Evolutionary conservation across 495 filamentous ascomycete genomes (phyloP), one percentile per base, ranked within the genome.

Genomic region (Tetracladium setigerum): DNA sequence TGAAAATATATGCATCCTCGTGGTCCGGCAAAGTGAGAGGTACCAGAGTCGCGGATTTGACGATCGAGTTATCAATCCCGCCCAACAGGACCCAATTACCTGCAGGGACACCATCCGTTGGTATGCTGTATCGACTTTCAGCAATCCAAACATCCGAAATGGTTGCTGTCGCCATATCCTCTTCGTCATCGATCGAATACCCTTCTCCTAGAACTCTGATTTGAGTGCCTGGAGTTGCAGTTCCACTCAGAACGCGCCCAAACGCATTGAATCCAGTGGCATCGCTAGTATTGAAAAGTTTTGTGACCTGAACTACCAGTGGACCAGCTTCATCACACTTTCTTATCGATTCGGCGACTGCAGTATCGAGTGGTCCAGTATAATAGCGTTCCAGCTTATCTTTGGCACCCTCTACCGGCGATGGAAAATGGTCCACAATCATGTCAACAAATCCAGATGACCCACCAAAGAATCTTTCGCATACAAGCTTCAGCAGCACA

Each of bases 11-110:
- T 2, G 89, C 87, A 44, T 95, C 92, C 62, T 95, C 89, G 37
- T 91, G 74, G 47, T 94, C 82, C 18, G 86, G 81, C 30, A 95
- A 72, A 53, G 80, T 83, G 33, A 77, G 79, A 14, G 87, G 81
- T n/a, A 98, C 82, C 40, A 98, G 67, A 1, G 92, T 97, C n/a
- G 92, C 92, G 17, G 87, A 90, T 63, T 97, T 98, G 62, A 97
- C 87, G 58, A 98, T 97, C 7, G 94, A 97, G 64, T 95, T 96
- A 69, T 97, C 90, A 36, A 98, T 82, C 1, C 92, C 92, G 34
- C 85, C 80, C 3, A 98, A 70, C 16, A 98, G 72, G 14, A 95
- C 90, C 79, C 85, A 87, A 62, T 92, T 96, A n/a, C 92, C 92
- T 6, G 92, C 94, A 0, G 94, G 92, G 9, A 98, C 84, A 41